Evolutionary conservation across 2,329 filamentous ascomycete genomes (phyloP).

Genomic region (Stagonosporopsis rhizophila): DNA sequence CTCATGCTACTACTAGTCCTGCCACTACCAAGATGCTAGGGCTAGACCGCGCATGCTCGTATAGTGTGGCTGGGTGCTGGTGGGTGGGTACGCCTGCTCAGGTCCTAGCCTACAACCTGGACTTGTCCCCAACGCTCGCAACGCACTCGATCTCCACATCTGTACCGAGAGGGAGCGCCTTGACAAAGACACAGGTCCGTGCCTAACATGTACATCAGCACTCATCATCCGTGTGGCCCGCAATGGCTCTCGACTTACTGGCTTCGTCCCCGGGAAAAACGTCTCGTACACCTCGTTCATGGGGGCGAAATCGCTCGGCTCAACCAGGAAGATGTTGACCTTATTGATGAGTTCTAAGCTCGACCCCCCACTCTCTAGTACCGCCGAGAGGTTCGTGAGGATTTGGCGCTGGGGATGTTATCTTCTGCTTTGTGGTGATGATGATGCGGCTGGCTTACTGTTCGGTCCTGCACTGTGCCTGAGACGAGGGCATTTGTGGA

Average conservation of each 20-base stretch:
- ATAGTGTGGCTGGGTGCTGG: background rate
- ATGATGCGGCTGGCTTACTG: too few relatives aligned
- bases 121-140: slow-evolving; percentile 1
- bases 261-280: slow-evolving; percentile 49
- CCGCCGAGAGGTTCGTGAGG: slow-evolving; percentile 24
- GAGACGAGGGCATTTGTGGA: slow-evolving; percentile 61
- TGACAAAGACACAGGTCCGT: slow-evolving; percentile 27
- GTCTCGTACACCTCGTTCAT: slow-evolving; percentile 65
- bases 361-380: slow-evolving; percentile 69
- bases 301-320: slow-evolving; percentile 68
- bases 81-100: too few relatives aligned
- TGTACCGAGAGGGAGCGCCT: slow-evolving; percentile 27
- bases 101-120: slow-evolving; percentile 5
- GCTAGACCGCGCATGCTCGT: background rate
- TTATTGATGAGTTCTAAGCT: slow-evolving; percentile 68
- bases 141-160: slow-evolving; percentile 26
- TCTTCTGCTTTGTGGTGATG: background rate
- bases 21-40: background rate
- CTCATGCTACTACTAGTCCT: background rate
- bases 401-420: slow-evolving; percentile 6
- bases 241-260: background rate
- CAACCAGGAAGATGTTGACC: slow-evolving; percentile 70
- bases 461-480: slow-evolving; percentile 63
- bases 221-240: too few relatives aligned
- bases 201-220: slow-evolving; percentile 7